Evolutionary conservation across 306 rosid species (phyloP).

Genomic region (Lathyrus oleraceus): DNA sequence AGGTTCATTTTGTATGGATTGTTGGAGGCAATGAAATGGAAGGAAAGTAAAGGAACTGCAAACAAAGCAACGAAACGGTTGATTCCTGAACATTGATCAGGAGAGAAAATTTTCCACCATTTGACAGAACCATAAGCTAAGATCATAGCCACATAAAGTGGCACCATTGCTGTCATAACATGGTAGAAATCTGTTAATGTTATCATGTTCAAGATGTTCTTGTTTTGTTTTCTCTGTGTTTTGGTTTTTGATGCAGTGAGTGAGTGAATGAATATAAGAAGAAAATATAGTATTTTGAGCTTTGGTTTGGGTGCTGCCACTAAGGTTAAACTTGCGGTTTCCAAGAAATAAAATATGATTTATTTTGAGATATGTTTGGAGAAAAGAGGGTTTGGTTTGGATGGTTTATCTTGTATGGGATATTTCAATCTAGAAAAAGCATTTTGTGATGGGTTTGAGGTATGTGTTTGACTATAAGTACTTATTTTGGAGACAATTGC

Average conservation of each 20-base stretch:
- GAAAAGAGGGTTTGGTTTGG: too few species aligned
- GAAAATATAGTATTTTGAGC: neutral
- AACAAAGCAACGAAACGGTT: slow-evolving; percentile 87
- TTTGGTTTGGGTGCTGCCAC: neutral
- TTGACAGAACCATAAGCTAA: slow-evolving; percentile 89
- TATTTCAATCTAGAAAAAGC: neutral
- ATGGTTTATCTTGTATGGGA: too few species aligned
- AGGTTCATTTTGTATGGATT: slow-evolving; percentile 82
- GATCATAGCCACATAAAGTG: slow-evolving; percentile 90
- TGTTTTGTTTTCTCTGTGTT: too few species aligned
- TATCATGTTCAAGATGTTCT: slow-evolving; percentile 42
- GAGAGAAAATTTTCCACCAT: slow-evolving; percentile 96
- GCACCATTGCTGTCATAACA: slow-evolving; percentile 93
- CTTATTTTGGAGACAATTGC: neutral
- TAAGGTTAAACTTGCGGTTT: neutral
- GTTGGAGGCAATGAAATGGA: slow-evolving; percentile 83
- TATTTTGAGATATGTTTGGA: too few species aligned
- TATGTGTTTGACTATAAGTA: neutral
- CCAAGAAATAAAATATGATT: too few species aligned
- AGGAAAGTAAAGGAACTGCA: slow-evolving; percentile 88
- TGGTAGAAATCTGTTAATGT: slow-evolving; percentile 74
- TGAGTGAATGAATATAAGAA: too few species aligned
- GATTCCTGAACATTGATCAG: slow-evolving; percentile 91
- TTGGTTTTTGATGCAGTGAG: neutral
- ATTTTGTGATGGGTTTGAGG: neutral